These are phyloP conservation scores for Didymella pomorum DNA, from an alignment of 2,329 filamentous ascomycete species.

Conservation along the genomic window DNA sequence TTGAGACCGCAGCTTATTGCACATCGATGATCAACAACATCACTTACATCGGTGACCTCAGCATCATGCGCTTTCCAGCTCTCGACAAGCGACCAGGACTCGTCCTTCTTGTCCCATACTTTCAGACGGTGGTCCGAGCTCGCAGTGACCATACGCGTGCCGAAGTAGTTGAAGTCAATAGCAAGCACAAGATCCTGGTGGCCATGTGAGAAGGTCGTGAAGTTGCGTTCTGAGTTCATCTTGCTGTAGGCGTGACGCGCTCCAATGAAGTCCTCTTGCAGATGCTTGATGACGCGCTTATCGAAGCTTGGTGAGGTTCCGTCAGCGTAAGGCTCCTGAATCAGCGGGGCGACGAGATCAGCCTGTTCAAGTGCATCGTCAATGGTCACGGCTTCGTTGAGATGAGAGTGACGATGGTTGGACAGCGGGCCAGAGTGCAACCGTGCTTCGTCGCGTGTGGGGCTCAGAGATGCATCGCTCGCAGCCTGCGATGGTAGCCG, in stretches of 20 bases:
- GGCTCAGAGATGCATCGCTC: constrained; percentile 48
- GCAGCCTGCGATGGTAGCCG: constrained; percentile 50
- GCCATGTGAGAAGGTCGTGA: constrained; percentile 72
- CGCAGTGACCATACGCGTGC: constrained; percentile 88
- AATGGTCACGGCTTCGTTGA: constrained; percentile 39
- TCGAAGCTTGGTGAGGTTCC: constrained; percentile 38
- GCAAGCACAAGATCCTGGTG: constrained; percentile 84
- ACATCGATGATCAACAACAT: background rate
- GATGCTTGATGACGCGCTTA: constrained; percentile 34
- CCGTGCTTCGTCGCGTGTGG: constrained; percentile 47
- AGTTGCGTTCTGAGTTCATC: constrained; percentile 51
- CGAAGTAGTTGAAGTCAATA: constrained; percentile 90
- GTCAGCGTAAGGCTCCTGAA: constrained; percentile 48
- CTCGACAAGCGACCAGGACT: constrained; percentile 82
- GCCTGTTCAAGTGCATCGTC: constrained; percentile 44
- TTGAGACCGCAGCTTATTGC: background rate
- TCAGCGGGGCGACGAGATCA: constrained; percentile 45
- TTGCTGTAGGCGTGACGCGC: constrained; percentile 42
- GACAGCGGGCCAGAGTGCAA: constrained; percentile 33
- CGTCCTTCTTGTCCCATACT: constrained; percentile 83
- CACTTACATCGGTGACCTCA: constrained; percentile 82
- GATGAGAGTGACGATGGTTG: constrained; percentile 43
- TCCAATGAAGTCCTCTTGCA: constrained; percentile 40
- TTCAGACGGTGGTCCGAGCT: constrained; percentile 93
- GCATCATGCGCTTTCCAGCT: constrained; percentile 90